Percentiles rank a stretch among this genome's conserved stretches.
phyloP scores from a whole-genome alignment of 768 basidiomycete genomes.

The Pisolithus tinctorius region DNA sequence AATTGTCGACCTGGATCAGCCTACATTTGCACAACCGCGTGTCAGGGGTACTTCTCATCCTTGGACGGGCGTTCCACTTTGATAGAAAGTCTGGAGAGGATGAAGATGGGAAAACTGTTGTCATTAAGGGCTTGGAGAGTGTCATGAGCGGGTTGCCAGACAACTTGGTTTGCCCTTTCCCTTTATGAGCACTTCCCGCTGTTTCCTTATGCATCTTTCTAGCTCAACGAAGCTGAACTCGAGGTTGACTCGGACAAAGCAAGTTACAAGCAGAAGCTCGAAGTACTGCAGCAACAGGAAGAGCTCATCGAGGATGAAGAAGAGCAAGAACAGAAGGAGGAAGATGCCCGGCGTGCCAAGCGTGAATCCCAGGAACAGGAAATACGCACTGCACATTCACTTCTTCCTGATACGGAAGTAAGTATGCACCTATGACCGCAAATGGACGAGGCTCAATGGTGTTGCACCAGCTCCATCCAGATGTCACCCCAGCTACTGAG shows the following conservation, averaged over 20 bases:
- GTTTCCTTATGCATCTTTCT: constrained; percentile 3
- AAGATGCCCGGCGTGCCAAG: constrained; percentile 81
- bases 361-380: constrained; percentile 78
- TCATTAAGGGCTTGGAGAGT: constrained; percentile 78
- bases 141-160: constrained; percentile 92
- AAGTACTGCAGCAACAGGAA: constrained; percentile 96
- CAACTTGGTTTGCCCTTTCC: constrained; percentile 61
- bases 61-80: constrained; percentile 94
- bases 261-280: constrained; percentile 96
- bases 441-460: background rate
- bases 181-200: background rate
- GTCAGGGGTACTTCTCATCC: constrained; percentile 87
- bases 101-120: constrained; percentile 76
- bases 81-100: constrained; percentile 67
- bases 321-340: constrained; percentile 95
- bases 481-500: constrained; percentile 39
- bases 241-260: constrained; percentile 92
- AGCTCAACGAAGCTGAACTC: constrained; percentile 97
- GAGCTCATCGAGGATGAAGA: constrained; percentile 99
- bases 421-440: constrained; percentile 3
- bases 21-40: constrained; percentile 87
- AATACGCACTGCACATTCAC: constrained; percentile 68
- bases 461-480: constrained; percentile 50
- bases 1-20: constrained; percentile 88
- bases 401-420: constrained; percentile 88